Conservation (phyloP, 164 flowering plant species). For the Annona squamosa region DNA sequence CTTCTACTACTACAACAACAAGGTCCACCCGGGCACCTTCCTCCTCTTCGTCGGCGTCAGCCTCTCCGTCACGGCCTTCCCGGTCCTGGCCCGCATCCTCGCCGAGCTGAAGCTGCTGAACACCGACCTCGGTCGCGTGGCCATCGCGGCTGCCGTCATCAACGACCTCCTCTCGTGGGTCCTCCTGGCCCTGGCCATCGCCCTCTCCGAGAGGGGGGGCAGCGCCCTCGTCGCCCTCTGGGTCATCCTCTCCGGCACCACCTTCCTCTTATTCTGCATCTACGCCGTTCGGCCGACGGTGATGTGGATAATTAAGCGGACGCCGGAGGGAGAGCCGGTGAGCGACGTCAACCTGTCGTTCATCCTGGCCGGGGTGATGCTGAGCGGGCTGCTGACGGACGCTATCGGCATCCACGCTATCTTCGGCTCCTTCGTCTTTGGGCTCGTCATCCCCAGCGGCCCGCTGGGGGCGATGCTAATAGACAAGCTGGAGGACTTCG, state of each 20-base stretch:
- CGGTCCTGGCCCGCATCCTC: conserved; percentile 18
- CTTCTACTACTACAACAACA: conserved; percentile 5
- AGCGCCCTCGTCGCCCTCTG: neutral
- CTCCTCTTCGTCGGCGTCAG: conserved; percentile 33
- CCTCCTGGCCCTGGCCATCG: conserved; percentile 16
- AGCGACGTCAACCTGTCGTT: conserved; percentile 26
- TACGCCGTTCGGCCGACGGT: conserved; percentile 28
- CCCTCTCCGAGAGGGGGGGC: conserved; percentile 4
- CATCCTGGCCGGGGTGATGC: conserved; percentile 31
- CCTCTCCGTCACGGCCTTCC: conserved; percentile 19
- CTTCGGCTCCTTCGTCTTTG: conserved; percentile 49
- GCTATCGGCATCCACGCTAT: conserved; percentile 41
- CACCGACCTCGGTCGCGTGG: conserved; percentile 13
- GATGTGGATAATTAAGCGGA: conserved; percentile 21
- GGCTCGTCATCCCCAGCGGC: conserved; percentile 38
- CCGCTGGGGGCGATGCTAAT: conserved; percentile 26
- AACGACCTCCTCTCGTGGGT: conserved; percentile 23
- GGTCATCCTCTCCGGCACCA: conserved; percentile 7
- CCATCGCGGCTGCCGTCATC: conserved; percentile 14
- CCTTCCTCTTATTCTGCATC: conserved; percentile 21
- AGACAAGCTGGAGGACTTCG: conserved; percentile 41
- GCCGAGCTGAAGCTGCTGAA: conserved; percentile 20
- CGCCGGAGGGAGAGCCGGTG: conserved; percentile 25
- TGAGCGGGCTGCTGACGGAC: conserved; percentile 37
- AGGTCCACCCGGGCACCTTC: conserved; percentile 10